Conservation (phyloP, 2,329 filamentous ascomycete species). For the Coccinonectria pachysandricola region DNA sequence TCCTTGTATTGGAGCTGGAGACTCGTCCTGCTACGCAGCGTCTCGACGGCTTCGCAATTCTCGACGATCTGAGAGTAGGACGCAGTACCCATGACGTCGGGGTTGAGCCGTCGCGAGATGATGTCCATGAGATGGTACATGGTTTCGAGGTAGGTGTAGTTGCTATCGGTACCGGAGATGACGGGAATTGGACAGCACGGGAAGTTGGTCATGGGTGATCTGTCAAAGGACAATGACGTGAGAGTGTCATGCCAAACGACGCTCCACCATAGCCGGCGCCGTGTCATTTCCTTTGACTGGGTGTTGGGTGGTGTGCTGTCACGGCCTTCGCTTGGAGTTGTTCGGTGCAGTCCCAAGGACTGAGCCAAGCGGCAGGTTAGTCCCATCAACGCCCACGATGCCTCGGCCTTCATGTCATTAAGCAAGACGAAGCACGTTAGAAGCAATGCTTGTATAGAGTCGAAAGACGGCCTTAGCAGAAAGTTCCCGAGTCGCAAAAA, state of each 20-base stretch:
- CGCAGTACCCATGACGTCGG: constrained; percentile 39
- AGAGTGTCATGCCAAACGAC: constrained; percentile 58
- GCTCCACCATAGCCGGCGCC: constrained; percentile 52
- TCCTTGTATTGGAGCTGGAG: constrained; percentile 49
- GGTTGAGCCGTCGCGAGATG: constrained; percentile 47
- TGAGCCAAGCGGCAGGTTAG: constrained; percentile 56
- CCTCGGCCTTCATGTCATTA: constrained; percentile 61
- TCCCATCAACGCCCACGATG: constrained; percentile 55
- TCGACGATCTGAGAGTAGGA: constrained; percentile 46
- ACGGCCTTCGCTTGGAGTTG: constrained; percentile 32
- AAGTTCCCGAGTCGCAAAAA: constrained; percentile 55
- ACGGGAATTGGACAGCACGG: constrained; percentile 44
- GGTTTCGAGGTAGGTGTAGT: constrained; percentile 50
- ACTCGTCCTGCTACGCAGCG: constrained; percentile 36
- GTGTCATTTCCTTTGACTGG: constrained; percentile 42
- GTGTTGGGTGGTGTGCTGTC: constrained; percentile 34
- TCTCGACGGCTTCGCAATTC: constrained; percentile 45
- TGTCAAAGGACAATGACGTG: constrained; percentile 55
- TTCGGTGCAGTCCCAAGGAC: constrained; percentile 50
- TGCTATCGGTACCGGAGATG: constrained; percentile 32
- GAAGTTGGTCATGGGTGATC: constrained; percentile 53
- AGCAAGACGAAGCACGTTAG: constrained; percentile 53
- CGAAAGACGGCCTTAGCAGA: constrained; percentile 51
- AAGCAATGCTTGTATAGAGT: constrained; percentile 54
- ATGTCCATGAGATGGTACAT: constrained; percentile 56